Base-by-base conservation (phyloP, 345 rosid genomes). In the Pugionium dolabratum region DNA sequence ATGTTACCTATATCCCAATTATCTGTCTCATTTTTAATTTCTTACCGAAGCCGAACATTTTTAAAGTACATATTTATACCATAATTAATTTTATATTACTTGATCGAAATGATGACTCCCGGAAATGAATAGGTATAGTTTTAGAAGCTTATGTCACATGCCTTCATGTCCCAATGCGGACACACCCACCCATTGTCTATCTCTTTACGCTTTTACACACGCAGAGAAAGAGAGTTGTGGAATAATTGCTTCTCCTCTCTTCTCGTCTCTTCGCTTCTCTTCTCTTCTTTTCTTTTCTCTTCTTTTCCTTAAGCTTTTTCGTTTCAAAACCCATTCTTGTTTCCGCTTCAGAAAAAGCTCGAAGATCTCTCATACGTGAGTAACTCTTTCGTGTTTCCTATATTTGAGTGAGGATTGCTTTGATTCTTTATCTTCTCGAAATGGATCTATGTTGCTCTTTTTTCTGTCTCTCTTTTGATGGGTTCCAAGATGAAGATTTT, bases 121-220 rank as follows among this genome's bases (percentile, higher is more conserved):
- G 18, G 18, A 18, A 18, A 18, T 18, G 18, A 18, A 18, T 18
- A 18, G 18, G 18, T 18, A 18, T 18, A 18, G 18, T 10, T 2
- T 61, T 65, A 65, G 42, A 60, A 70, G 59, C 67, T 44, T 66
- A 76, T 68, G 86, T 81, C 86, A 74, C 75, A 36, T 58, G 66
- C 33, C 45, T 62, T 66, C 66, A 51, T 62, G 76, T 62, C 76
- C 28, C 59, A 49, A 44, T 48, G 30, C 54, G 26, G 70, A 72
- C 72, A 65, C 76, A 66, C 77, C 80, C 78, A 79, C 71, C 73
- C 82, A 79, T 72, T 76, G 54, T 75, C 80, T 77, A 73, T 83
- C 85, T 45, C 37, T 67, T 31, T 5, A 27, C 58, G 63, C 5
- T 64, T 67, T 34, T 31, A 57, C 59, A 11, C 34, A 64, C 57